phyloP scores from a whole-genome alignment of 1,284 basidiomycete species.

The Apiotrichum gracile region DNA sequence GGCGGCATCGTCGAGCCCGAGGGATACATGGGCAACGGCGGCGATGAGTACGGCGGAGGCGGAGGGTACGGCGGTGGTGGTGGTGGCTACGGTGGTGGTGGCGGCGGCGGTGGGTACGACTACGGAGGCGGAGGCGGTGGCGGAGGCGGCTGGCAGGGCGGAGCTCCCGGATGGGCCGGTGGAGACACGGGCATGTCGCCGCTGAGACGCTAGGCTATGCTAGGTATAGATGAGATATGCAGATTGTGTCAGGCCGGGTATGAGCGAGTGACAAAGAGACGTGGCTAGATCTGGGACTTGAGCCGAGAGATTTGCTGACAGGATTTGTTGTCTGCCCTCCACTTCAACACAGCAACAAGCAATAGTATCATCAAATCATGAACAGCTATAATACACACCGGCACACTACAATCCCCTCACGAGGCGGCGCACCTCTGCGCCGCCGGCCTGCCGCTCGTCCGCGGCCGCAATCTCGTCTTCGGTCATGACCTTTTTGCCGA shows the following conservation, averaged over 20 bases:
- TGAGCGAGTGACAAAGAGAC: no score
- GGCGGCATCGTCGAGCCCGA: constrained; percentile 30
- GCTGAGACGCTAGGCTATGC: constrained; percentile 20
- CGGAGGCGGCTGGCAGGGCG: constrained; percentile 8
- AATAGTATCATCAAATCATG: no score
- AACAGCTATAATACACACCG: no score
- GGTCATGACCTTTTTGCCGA: constrained; percentile 50
- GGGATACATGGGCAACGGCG: constrained; percentile 14
- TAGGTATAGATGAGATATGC: no score
- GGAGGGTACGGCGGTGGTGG: constrained; percentile 16
- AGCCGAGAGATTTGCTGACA: no score
- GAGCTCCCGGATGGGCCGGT: constrained; percentile 11
- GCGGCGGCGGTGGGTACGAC: constrained; percentile 16
- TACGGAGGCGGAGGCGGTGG: constrained; percentile 17
- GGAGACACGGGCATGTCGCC: constrained; percentile 35
- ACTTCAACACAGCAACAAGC: no score
- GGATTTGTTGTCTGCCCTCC: no score
- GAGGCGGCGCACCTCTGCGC: constrained; percentile 39
- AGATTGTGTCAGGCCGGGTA: no score
- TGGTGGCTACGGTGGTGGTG: constrained; percentile 14
- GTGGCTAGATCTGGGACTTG: no score
- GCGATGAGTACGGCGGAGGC: constrained; percentile 8
- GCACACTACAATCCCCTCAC: constrained; percentile 21
- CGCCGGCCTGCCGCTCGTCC: constrained; percentile 21
- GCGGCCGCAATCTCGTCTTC: constrained; percentile 48